phyloP scores from a whole-genome alignment of 441 rosid genomes.

The Gossypium davidsonii region DNA sequence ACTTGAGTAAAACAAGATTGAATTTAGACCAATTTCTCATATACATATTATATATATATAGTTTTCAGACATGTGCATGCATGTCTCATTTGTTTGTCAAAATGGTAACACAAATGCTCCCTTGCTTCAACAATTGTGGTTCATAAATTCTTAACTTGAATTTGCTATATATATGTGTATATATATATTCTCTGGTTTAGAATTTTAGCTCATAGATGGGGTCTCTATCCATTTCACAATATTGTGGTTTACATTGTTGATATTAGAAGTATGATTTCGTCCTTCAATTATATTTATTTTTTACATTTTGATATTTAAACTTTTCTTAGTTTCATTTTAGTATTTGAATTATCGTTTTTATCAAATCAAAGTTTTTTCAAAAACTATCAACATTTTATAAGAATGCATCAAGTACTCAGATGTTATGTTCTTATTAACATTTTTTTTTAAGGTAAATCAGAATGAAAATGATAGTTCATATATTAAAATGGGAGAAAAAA shows the following conservation, averaged over 20 bases:
- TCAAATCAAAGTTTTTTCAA: too few relatives aligned
- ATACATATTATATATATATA: background rate
- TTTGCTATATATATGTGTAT: background rate
- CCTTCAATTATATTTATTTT: too few relatives aligned
- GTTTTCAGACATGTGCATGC: background rate
- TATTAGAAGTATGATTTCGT: too few relatives aligned
- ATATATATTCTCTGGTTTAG: background rate
- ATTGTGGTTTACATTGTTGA: background rate
- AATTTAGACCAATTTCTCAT: background rate
- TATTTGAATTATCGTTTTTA: too few relatives aligned
- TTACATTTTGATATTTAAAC: too few relatives aligned
- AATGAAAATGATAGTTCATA: too few relatives aligned
- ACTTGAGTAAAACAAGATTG: background rate
- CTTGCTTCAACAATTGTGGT: conserved; percentile 1
- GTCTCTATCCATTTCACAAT: background rate
- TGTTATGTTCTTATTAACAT: too few relatives aligned
- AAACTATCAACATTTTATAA: too few relatives aligned
- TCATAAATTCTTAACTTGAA: background rate
- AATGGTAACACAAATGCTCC: conserved; percentile 4
- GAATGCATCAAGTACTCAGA: too few relatives aligned
- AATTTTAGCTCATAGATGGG: background rate
- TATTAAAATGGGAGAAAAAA: too few relatives aligned
- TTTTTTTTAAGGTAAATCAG: too few relatives aligned
- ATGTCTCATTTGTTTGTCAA: background rate
- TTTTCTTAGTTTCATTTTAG: too few relatives aligned